Evolutionary conservation across 768 basidiomycete genomes (phyloP), one percentile per base, ranked within the genome.

Genomic region (Xerocomellus dryophilus): DNA sequence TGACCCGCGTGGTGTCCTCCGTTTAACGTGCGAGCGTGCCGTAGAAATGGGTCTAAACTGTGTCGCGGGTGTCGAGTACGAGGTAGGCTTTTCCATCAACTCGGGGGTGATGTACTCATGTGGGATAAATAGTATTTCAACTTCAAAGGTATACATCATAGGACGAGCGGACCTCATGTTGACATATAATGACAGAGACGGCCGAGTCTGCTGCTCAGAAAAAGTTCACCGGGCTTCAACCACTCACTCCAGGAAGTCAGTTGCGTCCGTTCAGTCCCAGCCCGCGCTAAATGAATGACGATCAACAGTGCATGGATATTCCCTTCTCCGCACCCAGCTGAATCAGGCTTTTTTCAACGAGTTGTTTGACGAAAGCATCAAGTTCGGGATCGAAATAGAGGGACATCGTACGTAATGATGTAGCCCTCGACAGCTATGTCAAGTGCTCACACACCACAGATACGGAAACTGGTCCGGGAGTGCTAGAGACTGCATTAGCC

Each of bases 201-300:
- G 81, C 97, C 0, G 73, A 84, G 14, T 82, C 85, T 23, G 73
- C 83, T 2, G 82, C 83, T 9, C 78, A 89, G 60, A 99, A 99
- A 75, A 81, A 81, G 10, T 98, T 90, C 66, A 75, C 73, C 2
- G 73, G 81, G 54, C 76, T 98, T 6, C 77, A 83, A 38, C 85
- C 95, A 7, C 72, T 99, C 40, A 98, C 96, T 2, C 83, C 94
- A 4, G 97, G 97, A 68, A 98, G 94, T 97, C 66, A 61, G 92
- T 77, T 47, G 11, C 29, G 46, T 39, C 14, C 25, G 4, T 39
- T 45, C n/a, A 9, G 17, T 31, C 10, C 32, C 7, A 7, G 18
- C 32, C 12, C 15, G 12, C 5, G 21, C 51, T 59, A 27, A 66
- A 47, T 14, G 27, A 41, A 5, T 51, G 43, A 45, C 43, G 47